Evolutionary conservation across 176 grass and related monocot genomes (phyloP).

Genomic region (Ampelocalamus luodianensis): DNA sequence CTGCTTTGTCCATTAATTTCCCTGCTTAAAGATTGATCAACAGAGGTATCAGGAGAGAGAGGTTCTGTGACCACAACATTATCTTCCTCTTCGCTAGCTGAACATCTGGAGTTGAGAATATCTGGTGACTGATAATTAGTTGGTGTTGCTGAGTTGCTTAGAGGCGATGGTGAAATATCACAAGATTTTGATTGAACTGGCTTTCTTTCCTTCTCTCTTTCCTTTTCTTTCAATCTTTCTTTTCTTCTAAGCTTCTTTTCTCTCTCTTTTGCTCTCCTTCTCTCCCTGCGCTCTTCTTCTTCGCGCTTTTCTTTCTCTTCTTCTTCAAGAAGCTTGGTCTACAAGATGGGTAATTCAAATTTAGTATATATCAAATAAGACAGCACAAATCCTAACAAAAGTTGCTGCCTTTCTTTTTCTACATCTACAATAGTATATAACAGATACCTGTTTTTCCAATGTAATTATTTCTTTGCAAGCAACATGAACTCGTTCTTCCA

Average conservation of each 20-base stretch:
- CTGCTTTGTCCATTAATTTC: slow-evolving; percentile 25
- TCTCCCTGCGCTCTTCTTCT: slow-evolving; percentile 88
- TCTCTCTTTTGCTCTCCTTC: slow-evolving; percentile 71
- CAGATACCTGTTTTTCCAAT: slow-evolving; percentile 85
- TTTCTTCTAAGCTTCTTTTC: slow-evolving; percentile 93
- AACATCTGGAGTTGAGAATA: slow-evolving; percentile 40
- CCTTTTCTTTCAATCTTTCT: slow-evolving; percentile 80
- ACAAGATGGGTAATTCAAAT: slow-evolving; percentile 20
- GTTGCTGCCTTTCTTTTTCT: background rate
- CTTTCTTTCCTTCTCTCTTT: slow-evolving; percentile 55
- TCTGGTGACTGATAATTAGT: slow-evolving; percentile 38
- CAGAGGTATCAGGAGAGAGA: slow-evolving; percentile 39
- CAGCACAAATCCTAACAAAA: background rate
- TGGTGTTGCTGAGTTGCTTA: slow-evolving; percentile 3
- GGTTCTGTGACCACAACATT: slow-evolving; percentile 8
- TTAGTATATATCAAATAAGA: slow-evolving; percentile 1
- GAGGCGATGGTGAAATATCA: slow-evolving; percentile 16
- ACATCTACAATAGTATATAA: slow-evolving; percentile 11
- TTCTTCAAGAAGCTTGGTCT: slow-evolving; percentile 89
- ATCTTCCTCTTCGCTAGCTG: slow-evolving; percentile 49
- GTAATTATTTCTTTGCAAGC: slow-evolving; percentile 96
- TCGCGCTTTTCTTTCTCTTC: slow-evolving; percentile 87
- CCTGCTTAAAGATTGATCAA: slow-evolving; percentile 43
- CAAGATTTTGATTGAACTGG: slow-evolving; percentile 46
- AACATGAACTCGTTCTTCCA: slow-evolving; percentile 92